A percentile compares a stretch with the other conserved stretches of the same genome.
phyloP scores from a whole-genome alignment of 2,329 filamentous ascomycete species.

The Talaromyces amestolkiae region DNA sequence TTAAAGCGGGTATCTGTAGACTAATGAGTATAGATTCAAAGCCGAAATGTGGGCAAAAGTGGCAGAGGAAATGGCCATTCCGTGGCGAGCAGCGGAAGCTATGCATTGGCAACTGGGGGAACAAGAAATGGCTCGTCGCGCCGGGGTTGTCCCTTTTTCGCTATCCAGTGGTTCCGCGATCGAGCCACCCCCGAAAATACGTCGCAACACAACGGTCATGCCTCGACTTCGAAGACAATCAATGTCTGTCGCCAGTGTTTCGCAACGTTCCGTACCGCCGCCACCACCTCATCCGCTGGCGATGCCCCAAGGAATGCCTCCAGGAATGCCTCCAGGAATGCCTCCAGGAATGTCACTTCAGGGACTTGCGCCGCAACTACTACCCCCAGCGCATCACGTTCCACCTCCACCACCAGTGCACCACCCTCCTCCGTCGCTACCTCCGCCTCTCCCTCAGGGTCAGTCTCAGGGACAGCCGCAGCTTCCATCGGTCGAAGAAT shows the following conservation, averaged over 20 bases:
- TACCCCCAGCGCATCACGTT: slow-evolving; percentile 4
- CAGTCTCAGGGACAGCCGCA: slow-evolving; percentile 28
- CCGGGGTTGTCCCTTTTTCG: slow-evolving; percentile 83
- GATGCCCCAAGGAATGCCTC: slow-evolving; percentile 3
- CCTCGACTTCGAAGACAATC: slow-evolving; percentile 42
- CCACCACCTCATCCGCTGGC: slow-evolving; percentile 8
- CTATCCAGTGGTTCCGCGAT: slow-evolving; percentile 56
- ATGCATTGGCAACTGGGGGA: slow-evolving; percentile 99
- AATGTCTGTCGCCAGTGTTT: slow-evolving; percentile 16
- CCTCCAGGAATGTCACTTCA: neutral
- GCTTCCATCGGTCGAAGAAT: slow-evolving; percentile 47
- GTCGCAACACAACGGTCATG: slow-evolving; percentile 39
- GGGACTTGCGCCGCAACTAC: slow-evolving; percentile 23
- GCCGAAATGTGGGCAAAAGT: slow-evolving; percentile 97
- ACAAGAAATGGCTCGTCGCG: slow-evolving; percentile 86
- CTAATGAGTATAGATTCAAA: slow-evolving; percentile 69
- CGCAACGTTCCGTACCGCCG: slow-evolving; percentile 15
- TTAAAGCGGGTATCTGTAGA: neutral
- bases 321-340: neutral
- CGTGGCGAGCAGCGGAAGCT: slow-evolving; percentile 91
- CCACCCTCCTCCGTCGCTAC: neutral
- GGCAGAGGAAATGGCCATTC: slow-evolving; percentile 89
- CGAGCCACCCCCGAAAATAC: slow-evolving; percentile 45
- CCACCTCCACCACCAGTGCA: slow-evolving; percentile 1
- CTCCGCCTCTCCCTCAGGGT: slow-evolving; percentile 28